A percentile compares a stretch with the other conserved stretches of the same genome.
These are phyloP conservation scores for Venturia oleaginea DNA, from an alignment of 2,329 filamentous ascomycete genomes.

Conservation along the genomic window DNA sequence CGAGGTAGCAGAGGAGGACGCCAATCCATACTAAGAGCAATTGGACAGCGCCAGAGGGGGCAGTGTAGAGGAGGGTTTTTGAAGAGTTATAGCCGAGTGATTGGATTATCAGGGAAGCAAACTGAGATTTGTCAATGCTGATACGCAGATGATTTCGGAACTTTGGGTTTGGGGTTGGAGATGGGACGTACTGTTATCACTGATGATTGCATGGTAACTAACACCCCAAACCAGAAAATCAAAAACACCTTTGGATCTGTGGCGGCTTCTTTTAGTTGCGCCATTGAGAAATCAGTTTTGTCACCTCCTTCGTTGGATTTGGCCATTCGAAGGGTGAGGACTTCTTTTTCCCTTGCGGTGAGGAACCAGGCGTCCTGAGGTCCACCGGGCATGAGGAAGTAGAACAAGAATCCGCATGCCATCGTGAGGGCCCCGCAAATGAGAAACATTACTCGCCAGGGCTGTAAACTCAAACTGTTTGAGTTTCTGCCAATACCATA, in stretches of 20 bases:
- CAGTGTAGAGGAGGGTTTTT: slow-evolving; percentile 39
- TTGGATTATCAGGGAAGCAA: slow-evolving; percentile 41
- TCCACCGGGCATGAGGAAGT: not conserved
- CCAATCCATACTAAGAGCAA: slow-evolving; percentile 40
- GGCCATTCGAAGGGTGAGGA: not conserved
- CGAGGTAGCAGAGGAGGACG: slow-evolving; percentile 17
- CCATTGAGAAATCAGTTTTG: not conserved
- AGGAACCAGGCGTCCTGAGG: not conserved
- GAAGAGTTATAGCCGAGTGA: slow-evolving; percentile 36
- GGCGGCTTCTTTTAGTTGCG: not conserved
- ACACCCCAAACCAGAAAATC: not conserved
- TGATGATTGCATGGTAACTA: not conserved
- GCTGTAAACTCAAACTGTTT: not conserved
- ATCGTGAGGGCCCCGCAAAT: not conserved
- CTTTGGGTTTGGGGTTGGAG: not conserved
- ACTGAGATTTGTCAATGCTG: not conserved
- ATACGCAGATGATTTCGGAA: too few relatives aligned
- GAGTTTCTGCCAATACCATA: not conserved
- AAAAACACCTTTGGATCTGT: not conserved
- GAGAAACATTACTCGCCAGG: not conserved
- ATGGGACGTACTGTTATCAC: not conserved
- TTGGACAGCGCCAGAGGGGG: slow-evolving; percentile 41
- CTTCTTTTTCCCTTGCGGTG: not conserved
- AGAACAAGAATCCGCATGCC: not conserved
- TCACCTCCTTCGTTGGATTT: not conserved